These are phyloP conservation scores for Microascus cirrosus DNA, from an alignment of 2,329 filamentous ascomycete genomes.

Conservation along the genomic window DNA sequence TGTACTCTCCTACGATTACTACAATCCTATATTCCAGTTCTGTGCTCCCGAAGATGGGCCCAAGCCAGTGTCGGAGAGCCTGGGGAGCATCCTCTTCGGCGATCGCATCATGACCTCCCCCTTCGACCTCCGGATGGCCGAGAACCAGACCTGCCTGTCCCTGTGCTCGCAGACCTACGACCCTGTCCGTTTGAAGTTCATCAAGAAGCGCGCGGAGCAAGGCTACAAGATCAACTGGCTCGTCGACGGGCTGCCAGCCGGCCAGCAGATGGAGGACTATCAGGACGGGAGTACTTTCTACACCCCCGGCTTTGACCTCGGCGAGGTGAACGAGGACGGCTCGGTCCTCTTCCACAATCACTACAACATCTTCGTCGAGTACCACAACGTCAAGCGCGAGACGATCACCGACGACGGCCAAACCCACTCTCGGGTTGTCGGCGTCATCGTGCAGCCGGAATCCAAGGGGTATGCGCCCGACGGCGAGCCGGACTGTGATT, in stretches of 20 bases:
- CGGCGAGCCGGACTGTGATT: conserved; percentile 52
- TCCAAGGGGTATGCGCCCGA: conserved; percentile 49
- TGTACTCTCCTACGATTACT: conserved; percentile 96
- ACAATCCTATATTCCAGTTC: conserved; percentile 78
- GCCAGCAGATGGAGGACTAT: conserved; percentile 68
- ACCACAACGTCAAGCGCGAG: conserved; percentile 57
- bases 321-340: conserved; percentile 38
- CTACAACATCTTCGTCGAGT: conserved; percentile 88
- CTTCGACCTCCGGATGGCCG: conserved; percentile 76
- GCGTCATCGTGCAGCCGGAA: conserved; percentile 75
- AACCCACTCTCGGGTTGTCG: conserved; percentile 64
- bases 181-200: conserved; percentile 58
- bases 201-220: conserved; percentile 71
- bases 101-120: conserved; percentile 96
- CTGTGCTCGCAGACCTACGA: conserved; percentile 61
- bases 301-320: conserved; percentile 81
- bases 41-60: conserved; percentile 71
- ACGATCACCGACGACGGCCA: conserved; percentile 43
- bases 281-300: conserved; percentile 73
- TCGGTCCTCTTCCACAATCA: conserved; percentile 75
- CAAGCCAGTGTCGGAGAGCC: conserved; percentile 64
- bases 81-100: conserved; percentile 94
- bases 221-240: conserved; percentile 94
- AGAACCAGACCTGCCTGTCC: conserved; percentile 78
- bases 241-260: conserved; percentile 86